These are phyloP conservation scores for Asterophora lycoperdoides DNA, from an alignment of 768 basidiomycete species.

Conservation along the genomic window DNA sequence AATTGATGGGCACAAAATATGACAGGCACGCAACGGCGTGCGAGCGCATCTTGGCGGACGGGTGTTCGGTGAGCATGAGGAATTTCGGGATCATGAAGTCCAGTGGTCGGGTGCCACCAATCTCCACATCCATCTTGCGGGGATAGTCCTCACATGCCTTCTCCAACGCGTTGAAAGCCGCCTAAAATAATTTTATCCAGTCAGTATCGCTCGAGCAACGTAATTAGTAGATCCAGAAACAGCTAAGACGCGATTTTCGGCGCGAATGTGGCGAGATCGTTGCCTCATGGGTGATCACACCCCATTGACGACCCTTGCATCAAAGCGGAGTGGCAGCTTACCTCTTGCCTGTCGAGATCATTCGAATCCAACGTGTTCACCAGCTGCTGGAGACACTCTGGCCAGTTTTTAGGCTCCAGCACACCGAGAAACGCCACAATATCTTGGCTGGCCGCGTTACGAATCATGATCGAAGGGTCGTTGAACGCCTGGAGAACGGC, in stretches of 20 bases:
- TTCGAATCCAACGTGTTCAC: conserved; percentile 74
- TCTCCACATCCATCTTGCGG: conserved; percentile 89
- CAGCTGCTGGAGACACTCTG: conserved; percentile 86
- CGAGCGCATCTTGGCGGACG: conserved; percentile 83
- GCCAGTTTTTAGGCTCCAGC: conserved; percentile 90
- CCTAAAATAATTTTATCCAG: conserved; percentile 37
- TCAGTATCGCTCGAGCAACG: conserved; percentile 5
- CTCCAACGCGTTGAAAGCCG: conserved; percentile 89
- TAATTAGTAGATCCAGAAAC: conserved; percentile 10
- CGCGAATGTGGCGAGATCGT: not conserved
- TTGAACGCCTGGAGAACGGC: conserved; percentile 78
- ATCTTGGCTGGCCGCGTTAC: conserved; percentile 91
- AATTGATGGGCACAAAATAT: conserved; percentile 85
- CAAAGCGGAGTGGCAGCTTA: conserved; percentile 33
- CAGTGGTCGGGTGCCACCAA: conserved; percentile 88
- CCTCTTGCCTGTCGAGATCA: conserved; percentile 81
- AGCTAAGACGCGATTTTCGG: not conserved
- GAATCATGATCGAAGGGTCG: conserved; percentile 80
- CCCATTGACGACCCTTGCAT: not conserved
- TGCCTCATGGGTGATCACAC: not conserved
- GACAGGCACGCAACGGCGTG: conserved; percentile 93
- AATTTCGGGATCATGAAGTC: conserved; percentile 98
- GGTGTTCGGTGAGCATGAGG: conserved; percentile 81
- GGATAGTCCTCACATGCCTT: conserved; percentile 98
- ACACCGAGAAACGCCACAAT: conserved; percentile 86